Evolutionary conservation across 2,329 filamentous ascomycete genomes (phyloP).

Genomic region (Huntiella decipiens): DNA sequence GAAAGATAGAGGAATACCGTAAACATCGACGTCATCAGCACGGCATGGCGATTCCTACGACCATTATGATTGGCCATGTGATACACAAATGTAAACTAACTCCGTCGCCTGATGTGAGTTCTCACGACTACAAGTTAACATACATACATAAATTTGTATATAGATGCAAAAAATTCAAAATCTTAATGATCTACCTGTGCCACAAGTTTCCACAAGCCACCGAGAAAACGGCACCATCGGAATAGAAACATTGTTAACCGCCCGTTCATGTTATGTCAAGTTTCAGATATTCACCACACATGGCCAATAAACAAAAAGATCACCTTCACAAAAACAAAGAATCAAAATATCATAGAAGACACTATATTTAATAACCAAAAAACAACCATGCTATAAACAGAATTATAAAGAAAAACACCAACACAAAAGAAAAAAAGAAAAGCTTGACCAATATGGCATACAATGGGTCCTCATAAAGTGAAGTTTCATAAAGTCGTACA

Average conservation of each 20-base stretch:
- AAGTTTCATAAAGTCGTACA: background rate
- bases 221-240: background rate
- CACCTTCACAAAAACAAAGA: background rate
- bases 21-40: too few species aligned
- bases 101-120: background rate
- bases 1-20: too few species aligned
- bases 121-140: background rate
- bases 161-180: background rate
- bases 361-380: too few species aligned
- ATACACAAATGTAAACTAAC: too few species aligned
- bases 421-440: background rate
- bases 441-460: constrained; percentile 1
- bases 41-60: too few species aligned
- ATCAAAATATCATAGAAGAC: too few species aligned
- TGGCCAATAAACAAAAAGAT: background rate
- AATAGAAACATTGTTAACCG: background rate
- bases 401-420: background rate
- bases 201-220: background rate
- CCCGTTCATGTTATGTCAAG: background rate
- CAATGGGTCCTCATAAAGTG: background rate
- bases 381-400: background rate
- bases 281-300: background rate
- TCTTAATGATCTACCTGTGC: background rate
- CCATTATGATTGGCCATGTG: too few species aligned
- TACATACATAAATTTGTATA: background rate